A percentile compares a stretch with the other conserved stretches of the same genome.
phyloP scores from a whole-genome alignment of 164 flowering plant genomes.

The Litsea cubeba region DNA sequence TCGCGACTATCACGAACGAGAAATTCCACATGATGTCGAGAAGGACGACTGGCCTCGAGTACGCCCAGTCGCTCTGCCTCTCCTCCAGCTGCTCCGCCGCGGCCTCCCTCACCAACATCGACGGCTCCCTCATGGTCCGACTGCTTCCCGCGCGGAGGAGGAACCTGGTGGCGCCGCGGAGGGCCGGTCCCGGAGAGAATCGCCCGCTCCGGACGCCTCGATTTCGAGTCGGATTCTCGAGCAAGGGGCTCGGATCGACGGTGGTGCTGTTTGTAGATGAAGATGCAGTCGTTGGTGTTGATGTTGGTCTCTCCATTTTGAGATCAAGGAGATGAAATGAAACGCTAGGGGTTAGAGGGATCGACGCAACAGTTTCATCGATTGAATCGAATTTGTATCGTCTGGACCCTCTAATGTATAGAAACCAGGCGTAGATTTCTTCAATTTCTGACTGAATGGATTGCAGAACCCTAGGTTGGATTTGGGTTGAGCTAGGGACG shows the following conservation, averaged over 20 bases:
- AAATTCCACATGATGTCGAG: slow-evolving; percentile 51
- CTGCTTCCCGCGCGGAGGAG: slow-evolving; percentile 48
- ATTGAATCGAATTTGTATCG: not conserved
- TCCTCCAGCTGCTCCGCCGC: slow-evolving; percentile 63
- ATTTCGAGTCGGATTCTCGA: slow-evolving; percentile 16
- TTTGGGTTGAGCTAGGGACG: no score
- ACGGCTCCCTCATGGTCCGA: slow-evolving; percentile 52
- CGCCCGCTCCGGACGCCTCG: slow-evolving; percentile 28
- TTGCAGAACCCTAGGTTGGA: no score
- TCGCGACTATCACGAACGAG: slow-evolving; percentile 36
- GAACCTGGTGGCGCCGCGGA: slow-evolving; percentile 48
- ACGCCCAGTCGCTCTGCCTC: slow-evolving; percentile 59
- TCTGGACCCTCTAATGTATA: no score
- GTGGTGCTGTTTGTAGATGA: slow-evolving; percentile 4
- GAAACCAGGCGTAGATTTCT: not conserved
- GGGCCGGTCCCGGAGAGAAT: slow-evolving; percentile 38
- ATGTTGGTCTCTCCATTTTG: slow-evolving; percentile 1
- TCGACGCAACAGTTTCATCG: not conserved
- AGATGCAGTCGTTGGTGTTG: not conserved
- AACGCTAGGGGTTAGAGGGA: not conserved
- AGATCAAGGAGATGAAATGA: not conserved
- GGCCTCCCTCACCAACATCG: slow-evolving; percentile 48
- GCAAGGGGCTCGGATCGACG: slow-evolving; percentile 47
- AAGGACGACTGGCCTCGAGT: slow-evolving; percentile 51
- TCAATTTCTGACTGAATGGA: no score